Conservation (phyloP, 2,329 filamentous ascomycete species). For the Phialemonium atrogriseum region DNA sequence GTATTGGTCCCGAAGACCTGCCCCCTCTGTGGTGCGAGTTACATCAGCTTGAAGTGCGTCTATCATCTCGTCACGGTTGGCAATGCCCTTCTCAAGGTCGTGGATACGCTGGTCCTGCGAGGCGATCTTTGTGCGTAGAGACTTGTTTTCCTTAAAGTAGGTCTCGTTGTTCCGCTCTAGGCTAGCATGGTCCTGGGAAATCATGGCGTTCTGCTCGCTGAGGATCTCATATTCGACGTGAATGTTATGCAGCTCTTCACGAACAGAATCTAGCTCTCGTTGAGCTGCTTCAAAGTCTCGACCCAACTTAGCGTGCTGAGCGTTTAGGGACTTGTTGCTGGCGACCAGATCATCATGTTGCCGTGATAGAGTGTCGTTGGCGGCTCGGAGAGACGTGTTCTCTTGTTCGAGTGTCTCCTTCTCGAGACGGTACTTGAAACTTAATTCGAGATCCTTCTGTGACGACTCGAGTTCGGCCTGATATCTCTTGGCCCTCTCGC, state of each 20-base stretch:
- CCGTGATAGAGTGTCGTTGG: conserved; percentile 32
- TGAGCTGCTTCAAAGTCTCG: conserved; percentile 28
- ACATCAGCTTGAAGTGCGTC: conserved; percentile 16
- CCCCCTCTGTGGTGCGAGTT: conserved; percentile 12
- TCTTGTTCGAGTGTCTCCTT: conserved; percentile 27
- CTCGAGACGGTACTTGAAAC: conserved; percentile 27
- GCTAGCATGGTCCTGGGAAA: conserved; percentile 43
- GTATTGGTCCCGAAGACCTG: conserved; percentile 14
- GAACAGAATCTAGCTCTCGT: conserved; percentile 34
- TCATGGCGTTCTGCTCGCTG: conserved; percentile 32
- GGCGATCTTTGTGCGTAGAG: conserved; percentile 21
- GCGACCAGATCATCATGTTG: conserved; percentile 16
- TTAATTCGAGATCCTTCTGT: conserved; percentile 29
- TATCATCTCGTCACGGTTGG: conserved; percentile 16
- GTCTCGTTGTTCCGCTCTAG: conserved; percentile 47
- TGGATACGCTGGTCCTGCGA: conserved; percentile 17
- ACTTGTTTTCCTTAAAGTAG: conserved; percentile 46
- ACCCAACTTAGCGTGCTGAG: conserved; percentile 25
- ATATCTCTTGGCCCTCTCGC: conserved; percentile 26
- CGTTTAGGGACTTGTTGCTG: conserved; percentile 12
- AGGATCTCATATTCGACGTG: conserved; percentile 21
- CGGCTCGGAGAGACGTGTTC: conserved; percentile 29
- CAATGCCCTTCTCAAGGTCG: conserved; percentile 18
- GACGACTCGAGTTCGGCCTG: conserved; percentile 27
- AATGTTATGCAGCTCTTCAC: conserved; percentile 41